Evolutionary conservation across 331 rosid genomes (phyloP).

Genomic region (Cydonia oblonga): DNA sequence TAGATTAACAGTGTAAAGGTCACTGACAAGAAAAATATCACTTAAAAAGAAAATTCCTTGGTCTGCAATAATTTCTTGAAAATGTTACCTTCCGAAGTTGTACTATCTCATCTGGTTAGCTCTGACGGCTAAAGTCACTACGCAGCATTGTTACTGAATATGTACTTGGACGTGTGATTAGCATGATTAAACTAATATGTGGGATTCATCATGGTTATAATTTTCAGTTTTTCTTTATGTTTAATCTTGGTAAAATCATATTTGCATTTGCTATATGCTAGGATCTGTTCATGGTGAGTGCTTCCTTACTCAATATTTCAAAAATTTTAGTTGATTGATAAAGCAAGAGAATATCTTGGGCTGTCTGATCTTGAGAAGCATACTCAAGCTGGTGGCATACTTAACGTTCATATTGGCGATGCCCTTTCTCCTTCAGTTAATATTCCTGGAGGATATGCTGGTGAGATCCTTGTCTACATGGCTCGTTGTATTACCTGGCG

Average conservation of each 20-base stretch:
- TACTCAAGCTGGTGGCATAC: conserved; percentile 64
- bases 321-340: conserved; percentile 58
- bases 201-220: background rate
- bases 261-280: background rate
- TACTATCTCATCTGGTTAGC: no score
- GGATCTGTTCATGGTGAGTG: background rate
- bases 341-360: conserved; percentile 74
- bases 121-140: no score
- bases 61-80: no score
- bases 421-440: conserved; percentile 53
- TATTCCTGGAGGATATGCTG: conserved; percentile 58
- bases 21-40: no score
- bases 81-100: no score
- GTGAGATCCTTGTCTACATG: conserved; percentile 38
- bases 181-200: no score
- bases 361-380: conserved; percentile 69
- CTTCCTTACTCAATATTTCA: conserved; percentile 18
- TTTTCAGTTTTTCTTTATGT: background rate
- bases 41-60: no score
- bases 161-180: no score
- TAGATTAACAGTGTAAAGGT: no score
- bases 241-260: background rate
- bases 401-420: conserved; percentile 69
- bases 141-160: no score
- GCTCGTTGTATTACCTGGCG: conserved; percentile 5